Conservation (phyloP, 164 flowering plant species). For the Magnolia sinica region DNA sequence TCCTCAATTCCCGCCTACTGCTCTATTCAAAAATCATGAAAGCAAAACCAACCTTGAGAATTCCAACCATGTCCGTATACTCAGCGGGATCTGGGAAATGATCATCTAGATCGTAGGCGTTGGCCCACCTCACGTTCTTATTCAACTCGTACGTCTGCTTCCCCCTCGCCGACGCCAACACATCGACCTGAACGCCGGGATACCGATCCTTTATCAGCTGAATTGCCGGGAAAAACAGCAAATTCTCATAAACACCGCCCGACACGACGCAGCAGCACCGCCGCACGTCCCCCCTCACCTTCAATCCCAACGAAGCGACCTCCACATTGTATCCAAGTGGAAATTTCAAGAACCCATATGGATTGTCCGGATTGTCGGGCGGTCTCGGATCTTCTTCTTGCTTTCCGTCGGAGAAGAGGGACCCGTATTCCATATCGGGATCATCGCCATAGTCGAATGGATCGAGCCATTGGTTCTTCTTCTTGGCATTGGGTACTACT, state of each 20-base stretch:
- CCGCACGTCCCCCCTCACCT: constrained; percentile 78
- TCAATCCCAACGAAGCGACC: constrained; percentile 62
- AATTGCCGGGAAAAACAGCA: constrained; percentile 78
- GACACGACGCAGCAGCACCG: constrained; percentile 74
- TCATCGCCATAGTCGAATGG: constrained; percentile 82
- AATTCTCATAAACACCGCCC: constrained; percentile 84
- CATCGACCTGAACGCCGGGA: constrained; percentile 85
- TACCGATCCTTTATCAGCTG: constrained; percentile 84
- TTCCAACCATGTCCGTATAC: constrained; percentile 79
- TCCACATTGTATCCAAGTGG: constrained; percentile 68
- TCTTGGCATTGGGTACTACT: constrained; percentile 38
- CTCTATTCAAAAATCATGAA: background rate
- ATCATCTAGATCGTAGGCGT: constrained; percentile 68
- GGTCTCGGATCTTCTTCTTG: constrained; percentile 85
- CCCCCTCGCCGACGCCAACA: constrained; percentile 61
- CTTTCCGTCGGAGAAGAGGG: constrained; percentile 66
- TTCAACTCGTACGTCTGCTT: constrained; percentile 82
- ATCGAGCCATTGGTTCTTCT: constrained; percentile 76
- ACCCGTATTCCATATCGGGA: constrained; percentile 64
- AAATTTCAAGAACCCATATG: constrained; percentile 88
- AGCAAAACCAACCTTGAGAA: constrained; percentile 55
- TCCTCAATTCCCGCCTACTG: too few relatives aligned
- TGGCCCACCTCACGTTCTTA: constrained; percentile 90
- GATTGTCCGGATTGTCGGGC: constrained; percentile 71
- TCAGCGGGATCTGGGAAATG: constrained; percentile 76